Evolutionary conservation across 805 yeast species (phyloP).

Genomic region (Priceomyces fermenticarens): DNA sequence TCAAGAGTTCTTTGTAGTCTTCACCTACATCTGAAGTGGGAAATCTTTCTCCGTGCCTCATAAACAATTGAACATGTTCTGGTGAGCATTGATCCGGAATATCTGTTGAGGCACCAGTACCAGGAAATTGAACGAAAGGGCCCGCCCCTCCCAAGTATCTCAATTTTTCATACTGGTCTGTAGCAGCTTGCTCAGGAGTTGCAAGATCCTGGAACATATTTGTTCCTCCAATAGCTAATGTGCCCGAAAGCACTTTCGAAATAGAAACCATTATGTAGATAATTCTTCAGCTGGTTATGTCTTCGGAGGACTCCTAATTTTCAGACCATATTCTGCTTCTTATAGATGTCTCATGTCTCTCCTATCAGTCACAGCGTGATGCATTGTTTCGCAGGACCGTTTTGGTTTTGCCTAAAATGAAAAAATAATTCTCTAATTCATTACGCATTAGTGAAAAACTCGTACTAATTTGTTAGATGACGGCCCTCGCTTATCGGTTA

Average conservation of each 20-base stretch:
- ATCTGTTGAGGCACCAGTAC: constrained; percentile 48
- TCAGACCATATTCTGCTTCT: background rate
- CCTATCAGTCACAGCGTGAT: background rate
- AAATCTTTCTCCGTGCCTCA: constrained; percentile 76
- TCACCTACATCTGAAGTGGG: constrained; percentile 27
- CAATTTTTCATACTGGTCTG: constrained; percentile 43
- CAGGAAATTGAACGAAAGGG: constrained; percentile 49
- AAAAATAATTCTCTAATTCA: background rate
- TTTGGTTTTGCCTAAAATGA: background rate
- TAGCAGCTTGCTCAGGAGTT: constrained; percentile 31
- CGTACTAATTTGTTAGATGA: background rate
- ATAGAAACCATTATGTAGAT: constrained; percentile 24
- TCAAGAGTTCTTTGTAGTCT: constrained; percentile 13
- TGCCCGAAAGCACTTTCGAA: constrained; percentile 26
- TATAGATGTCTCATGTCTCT: background rate
- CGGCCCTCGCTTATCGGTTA: background rate
- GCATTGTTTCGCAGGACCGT: background rate
- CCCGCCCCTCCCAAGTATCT: constrained; percentile 51
- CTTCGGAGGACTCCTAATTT: background rate
- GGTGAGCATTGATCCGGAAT: constrained; percentile 47
- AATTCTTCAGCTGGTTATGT: constrained; percentile 5
- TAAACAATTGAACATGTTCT: constrained; percentile 63
- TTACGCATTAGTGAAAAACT: background rate
- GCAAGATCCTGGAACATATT: constrained; percentile 25
- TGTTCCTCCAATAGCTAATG: constrained; percentile 30